Base-by-base conservation (phyloP, 1,284 basidiomycete genomes). In the Pseudozyma tsukubaensis region DNA sequence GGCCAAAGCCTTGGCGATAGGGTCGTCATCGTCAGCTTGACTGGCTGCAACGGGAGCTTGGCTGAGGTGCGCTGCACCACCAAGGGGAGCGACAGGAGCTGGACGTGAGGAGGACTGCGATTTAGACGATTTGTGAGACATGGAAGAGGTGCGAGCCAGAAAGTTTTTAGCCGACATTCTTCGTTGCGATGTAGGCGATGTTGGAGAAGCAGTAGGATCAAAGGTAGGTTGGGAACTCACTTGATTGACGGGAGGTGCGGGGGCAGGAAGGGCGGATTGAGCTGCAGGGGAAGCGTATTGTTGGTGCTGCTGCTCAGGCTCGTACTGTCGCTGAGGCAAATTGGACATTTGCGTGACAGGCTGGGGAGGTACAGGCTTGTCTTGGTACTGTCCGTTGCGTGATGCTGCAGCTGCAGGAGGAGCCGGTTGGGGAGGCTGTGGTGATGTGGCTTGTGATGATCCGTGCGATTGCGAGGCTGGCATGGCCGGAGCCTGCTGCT, bases 1-100 rank as follows among this genome's bases (percentile, higher is more conserved):
- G 1, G 87, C 87, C 80, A 93, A 88, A 59, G 91, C 91, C 76
- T 89, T 89, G 32, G 90, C 91, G 64, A 94, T 87, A 0, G 92
- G 92, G 83, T 94, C 92, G 39, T 87, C 87, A 14, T 89, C 87
- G 62, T 88, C 87, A 12, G 59, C 45, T 19, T 50, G 58, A 40
- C 50, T 62, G n/a, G 61, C 39, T 11, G 61, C 39, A 1, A 60
- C 21, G 16, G 60, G 43, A 18, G 55, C 6, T 19, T 48, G 55
- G 39, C 36, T 54, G 44, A 16, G 42, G 18, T 36, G n/a, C n/a
- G 64, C 50, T 10, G 12, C 49, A 32, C 53, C 45, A 34, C 60
- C 64, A n/a, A 67, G 57, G 16, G 70, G 59, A 13, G 71, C 71
- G 13, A 57, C 58, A 19, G 71, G 61, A 9, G 60, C 71, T 9